Conservation (phyloP, 2,329 filamentous ascomycete species). For the Cladosporium sp. region DNA sequence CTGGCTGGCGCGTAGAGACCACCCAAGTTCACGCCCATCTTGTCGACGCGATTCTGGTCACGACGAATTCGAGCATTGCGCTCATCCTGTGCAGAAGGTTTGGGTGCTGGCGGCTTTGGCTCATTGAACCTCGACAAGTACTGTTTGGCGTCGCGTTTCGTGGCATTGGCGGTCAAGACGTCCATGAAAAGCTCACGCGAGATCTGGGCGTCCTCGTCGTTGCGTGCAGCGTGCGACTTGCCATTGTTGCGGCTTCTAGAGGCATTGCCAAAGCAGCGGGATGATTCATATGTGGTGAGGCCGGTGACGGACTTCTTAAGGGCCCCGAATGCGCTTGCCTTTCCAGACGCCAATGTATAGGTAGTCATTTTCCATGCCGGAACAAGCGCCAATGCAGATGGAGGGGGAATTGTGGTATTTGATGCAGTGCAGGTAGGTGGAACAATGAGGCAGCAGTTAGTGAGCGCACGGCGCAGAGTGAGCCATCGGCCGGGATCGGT, state of each 20-base stretch:
- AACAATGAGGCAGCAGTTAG: not conserved
- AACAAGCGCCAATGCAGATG: not conserved
- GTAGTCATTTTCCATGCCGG: constrained; percentile 33
- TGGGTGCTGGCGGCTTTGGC: constrained; percentile 34
- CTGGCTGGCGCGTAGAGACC: constrained; percentile 55
- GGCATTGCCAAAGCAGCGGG: constrained; percentile 10
- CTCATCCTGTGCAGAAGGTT: constrained; percentile 17
- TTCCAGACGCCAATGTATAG: constrained; percentile 34
- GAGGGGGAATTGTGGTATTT: not conserved
- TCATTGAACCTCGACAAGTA: constrained; percentile 83
- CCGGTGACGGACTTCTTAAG: constrained; percentile 6
- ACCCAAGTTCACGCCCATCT: constrained; percentile 57
- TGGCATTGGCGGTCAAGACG: constrained; percentile 81
- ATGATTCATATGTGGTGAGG: constrained; percentile 5
- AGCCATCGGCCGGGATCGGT: constrained; percentile 4
- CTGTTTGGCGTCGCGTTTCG: constrained; percentile 85
- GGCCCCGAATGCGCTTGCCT: constrained; percentile 27
- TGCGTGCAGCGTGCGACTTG: constrained; percentile 17
- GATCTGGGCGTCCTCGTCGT: constrained; percentile 20
- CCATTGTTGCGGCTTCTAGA: constrained; percentile 15
- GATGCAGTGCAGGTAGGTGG: not conserved
- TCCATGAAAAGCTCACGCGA: constrained; percentile 72
- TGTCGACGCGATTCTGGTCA: constrained; percentile 28
- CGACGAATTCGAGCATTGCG: constrained; percentile 17
- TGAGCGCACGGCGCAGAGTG: constrained; percentile 3